Evolutionary conservation across 306 rosid genomes (phyloP).

Genomic region (Sphenostylis stenocarpa): DNA sequence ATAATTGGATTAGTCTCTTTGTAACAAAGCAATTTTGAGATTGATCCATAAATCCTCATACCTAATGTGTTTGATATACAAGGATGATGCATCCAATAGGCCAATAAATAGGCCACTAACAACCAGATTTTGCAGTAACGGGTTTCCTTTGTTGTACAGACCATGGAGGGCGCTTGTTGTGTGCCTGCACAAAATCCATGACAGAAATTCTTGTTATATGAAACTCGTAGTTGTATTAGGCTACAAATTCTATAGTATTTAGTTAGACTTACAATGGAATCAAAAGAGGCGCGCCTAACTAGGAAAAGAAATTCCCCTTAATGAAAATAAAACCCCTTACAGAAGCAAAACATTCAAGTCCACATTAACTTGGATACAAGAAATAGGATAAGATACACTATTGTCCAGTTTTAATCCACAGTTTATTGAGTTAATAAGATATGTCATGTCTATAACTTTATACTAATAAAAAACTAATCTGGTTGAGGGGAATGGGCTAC

Average conservation of each 20-base stretch:
- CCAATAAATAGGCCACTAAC: slow-evolving; percentile 30
- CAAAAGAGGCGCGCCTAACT: not conserved
- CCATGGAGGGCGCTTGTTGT: slow-evolving; percentile 80
- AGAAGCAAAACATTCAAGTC: slow-evolving; percentile 11
- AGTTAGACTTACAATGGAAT: slow-evolving; percentile 9
- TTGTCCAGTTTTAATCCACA: not conserved
- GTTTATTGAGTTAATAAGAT: not conserved
- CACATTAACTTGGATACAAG: not conserved
- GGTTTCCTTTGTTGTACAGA: slow-evolving; percentile 77
- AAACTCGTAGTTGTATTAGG: not conserved
- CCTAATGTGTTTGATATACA: slow-evolving; percentile 12
- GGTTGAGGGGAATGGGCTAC: not conserved
- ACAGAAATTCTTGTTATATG: slow-evolving; percentile 5
- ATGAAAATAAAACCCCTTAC: not conserved
- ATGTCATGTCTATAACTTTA: not conserved
- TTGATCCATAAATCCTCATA: not conserved
- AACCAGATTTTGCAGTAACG: slow-evolving; percentile 39
- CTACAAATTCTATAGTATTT: not conserved
- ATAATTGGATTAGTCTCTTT: not conserved
- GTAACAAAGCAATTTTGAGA: slow-evolving; percentile 10
- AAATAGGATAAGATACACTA: not conserved
- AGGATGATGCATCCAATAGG: not conserved
- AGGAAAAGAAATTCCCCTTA: not conserved
- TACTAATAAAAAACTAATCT: not conserved
- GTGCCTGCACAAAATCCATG: slow-evolving; percentile 52